Conservation (phyloP, 2,329 filamentous ascomycete genomes). For the Epichloe scottii region DNA sequence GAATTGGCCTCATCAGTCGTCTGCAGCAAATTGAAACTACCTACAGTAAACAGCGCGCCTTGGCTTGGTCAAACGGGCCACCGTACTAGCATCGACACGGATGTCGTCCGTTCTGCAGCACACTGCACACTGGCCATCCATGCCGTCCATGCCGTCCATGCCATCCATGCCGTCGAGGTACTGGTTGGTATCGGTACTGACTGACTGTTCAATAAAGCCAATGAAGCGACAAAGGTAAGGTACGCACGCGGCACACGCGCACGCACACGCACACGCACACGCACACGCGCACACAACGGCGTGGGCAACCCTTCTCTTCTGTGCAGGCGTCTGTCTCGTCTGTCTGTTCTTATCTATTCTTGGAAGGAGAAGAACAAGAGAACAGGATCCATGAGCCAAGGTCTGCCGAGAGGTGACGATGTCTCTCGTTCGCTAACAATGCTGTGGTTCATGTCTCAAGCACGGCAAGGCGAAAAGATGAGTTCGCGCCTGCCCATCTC, state of each 20-base stretch:
- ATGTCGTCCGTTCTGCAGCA: background rate
- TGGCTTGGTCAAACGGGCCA: conserved; percentile 1
- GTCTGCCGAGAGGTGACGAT: background rate
- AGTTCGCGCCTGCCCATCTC: background rate
- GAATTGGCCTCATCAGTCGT: conserved; percentile 4
- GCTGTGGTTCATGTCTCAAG: conserved; percentile 3
- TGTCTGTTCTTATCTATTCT: conserved; percentile 19
- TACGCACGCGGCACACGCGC: background rate
- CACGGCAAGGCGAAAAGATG: background rate
- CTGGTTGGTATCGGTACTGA: too few species aligned
- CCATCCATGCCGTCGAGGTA: background rate
- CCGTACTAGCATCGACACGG: conserved; percentile 7
- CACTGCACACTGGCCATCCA: background rate
- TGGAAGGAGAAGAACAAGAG: conserved; percentile 30
- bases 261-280: background rate
- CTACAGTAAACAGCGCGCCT: conserved; percentile 1
- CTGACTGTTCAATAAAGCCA: background rate
- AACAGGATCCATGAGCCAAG: background rate
- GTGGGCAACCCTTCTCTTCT: conserved; percentile 10
- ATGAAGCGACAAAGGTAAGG: background rate
- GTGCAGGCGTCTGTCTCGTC: conserved; percentile 32
- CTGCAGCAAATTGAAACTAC: conserved; percentile 6
- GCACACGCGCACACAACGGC: background rate
- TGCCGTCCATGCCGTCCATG: too few species aligned
- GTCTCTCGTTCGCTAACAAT: background rate